Percentiles rank a stretch among this genome's conserved stretches.
Conservation (phyloP, 73 alveolate species). For the Tetrahymena elliotti region DNA sequence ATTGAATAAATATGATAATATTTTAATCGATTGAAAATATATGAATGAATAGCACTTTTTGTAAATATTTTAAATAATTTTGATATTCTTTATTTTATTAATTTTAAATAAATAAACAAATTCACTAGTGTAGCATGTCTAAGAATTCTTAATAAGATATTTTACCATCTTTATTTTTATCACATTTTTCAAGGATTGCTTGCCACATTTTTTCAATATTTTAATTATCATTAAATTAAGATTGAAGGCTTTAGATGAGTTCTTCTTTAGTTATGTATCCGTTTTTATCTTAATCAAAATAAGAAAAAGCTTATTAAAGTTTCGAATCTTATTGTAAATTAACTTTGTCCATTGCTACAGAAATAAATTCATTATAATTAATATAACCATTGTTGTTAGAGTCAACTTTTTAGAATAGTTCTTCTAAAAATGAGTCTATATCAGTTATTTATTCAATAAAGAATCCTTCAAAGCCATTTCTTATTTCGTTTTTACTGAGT, state of each 20-base stretch:
- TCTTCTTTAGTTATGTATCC: background rate
- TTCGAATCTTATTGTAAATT: background rate
- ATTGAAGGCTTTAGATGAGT: background rate
- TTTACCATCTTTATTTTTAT: background rate
- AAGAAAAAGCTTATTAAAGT: background rate
- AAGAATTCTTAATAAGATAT: background rate
- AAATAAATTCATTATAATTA: background rate
- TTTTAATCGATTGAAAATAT: too few species aligned
- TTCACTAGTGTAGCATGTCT: background rate
- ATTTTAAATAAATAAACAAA: background rate
- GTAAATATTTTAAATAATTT: too few species aligned
- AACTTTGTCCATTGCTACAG: background rate
- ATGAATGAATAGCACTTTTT: too few species aligned
- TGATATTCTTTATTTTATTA: too few species aligned
- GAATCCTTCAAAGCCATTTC: background rate
- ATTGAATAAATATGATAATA: too few species aligned
- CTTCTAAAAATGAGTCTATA: background rate
- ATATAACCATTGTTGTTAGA: background rate
- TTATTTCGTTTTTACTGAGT: background rate
- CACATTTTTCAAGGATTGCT: background rate
- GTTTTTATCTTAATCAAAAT: background rate
- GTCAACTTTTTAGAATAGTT: background rate
- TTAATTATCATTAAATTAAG: background rate
- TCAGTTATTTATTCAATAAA: background rate
- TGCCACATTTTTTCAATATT: background rate